Evolutionary conservation across 2,329 filamentous ascomycete species (phyloP).

Genomic region (Boeremia lycopersici): DNA sequence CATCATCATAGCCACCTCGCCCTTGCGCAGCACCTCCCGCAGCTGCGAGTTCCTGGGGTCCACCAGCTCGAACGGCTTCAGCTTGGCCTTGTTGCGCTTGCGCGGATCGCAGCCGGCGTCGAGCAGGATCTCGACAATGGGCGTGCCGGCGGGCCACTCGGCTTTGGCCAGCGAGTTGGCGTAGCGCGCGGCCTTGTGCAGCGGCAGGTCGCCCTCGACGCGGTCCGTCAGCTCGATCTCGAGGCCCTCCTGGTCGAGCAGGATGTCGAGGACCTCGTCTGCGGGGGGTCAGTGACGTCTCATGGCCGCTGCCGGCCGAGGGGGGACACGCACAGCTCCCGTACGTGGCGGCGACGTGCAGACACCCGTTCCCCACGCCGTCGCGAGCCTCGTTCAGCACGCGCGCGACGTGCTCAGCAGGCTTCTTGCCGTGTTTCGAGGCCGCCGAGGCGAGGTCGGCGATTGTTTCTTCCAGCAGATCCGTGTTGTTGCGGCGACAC

Average conservation of each 20-base stretch:
- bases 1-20: slow-evolving; percentile 66
- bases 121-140: slow-evolving; percentile 78
- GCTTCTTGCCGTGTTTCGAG: slow-evolving; percentile 57
- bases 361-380: slow-evolving; percentile 83
- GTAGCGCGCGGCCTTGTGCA: slow-evolving; percentile 80
- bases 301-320: neutral
- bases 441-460: slow-evolving; percentile 53
- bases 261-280: slow-evolving; percentile 81
- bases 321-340: slow-evolving; percentile 74
- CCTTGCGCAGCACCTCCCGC: slow-evolving; percentile 68
- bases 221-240: slow-evolving; percentile 81
- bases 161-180: slow-evolving; percentile 70
- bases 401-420: slow-evolving; percentile 67
- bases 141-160: slow-evolving; percentile 70
- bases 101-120: slow-evolving; percentile 74
- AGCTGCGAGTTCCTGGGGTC: slow-evolving; percentile 72
- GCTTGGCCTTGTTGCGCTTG: slow-evolving; percentile 73
- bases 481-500: slow-evolving; percentile 89
- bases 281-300: neutral
- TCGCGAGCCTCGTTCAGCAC: slow-evolving; percentile 87
- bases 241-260: slow-evolving; percentile 82
- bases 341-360: slow-evolving; percentile 85
- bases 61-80: slow-evolving; percentile 73
- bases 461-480: slow-evolving; percentile 79
- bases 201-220: slow-evolving; percentile 75